Conservation (phyloP, 2,329 filamentous ascomycete species). For the Epichloe sylvatica region DNA sequence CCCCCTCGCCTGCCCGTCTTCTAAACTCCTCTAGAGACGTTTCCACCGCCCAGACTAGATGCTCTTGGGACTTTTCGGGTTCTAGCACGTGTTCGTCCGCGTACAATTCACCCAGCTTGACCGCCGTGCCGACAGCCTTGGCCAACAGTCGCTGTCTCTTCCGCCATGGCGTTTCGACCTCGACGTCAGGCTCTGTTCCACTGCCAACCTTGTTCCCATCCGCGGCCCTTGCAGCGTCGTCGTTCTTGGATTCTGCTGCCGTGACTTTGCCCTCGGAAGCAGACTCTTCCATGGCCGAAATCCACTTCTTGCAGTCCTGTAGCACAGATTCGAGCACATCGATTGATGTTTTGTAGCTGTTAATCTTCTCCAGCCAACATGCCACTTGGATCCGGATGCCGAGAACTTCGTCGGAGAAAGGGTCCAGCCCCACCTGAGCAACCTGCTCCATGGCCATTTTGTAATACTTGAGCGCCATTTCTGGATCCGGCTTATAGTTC, state of each 20-base stretch:
- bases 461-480: conserved; percentile 72
- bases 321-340: conserved; percentile 67
- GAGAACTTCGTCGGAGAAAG: conserved; percentile 79
- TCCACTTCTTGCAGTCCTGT: conserved; percentile 51
- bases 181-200: not conserved
- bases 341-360: conserved; percentile 55
- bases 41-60: conserved; percentile 71
- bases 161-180: conserved; percentile 36
- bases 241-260: conserved; percentile 7
- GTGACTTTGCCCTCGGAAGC: conserved; percentile 33
- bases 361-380: conserved; percentile 63
- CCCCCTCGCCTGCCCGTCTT: conserved; percentile 50
- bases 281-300: conserved; percentile 38
- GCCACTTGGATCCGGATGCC: conserved; percentile 77
- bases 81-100: conserved; percentile 62
- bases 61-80: conserved; percentile 54
- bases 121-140: conserved; percentile 59
- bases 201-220: conserved; percentile 4
- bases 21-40: conserved; percentile 61
- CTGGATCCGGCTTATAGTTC: conserved; percentile 59
- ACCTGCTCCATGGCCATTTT: conserved; percentile 63
- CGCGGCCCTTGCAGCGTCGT: conserved; percentile 4
- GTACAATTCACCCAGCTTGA: conserved; percentile 79
- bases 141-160: conserved; percentile 54
- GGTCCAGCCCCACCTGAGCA: conserved; percentile 62